Percentiles rank a stretch among this genome's conserved stretches.
phyloP scores from a whole-genome alignment of 805 yeast genomes.

The Ogataea trehalophila region DNA sequence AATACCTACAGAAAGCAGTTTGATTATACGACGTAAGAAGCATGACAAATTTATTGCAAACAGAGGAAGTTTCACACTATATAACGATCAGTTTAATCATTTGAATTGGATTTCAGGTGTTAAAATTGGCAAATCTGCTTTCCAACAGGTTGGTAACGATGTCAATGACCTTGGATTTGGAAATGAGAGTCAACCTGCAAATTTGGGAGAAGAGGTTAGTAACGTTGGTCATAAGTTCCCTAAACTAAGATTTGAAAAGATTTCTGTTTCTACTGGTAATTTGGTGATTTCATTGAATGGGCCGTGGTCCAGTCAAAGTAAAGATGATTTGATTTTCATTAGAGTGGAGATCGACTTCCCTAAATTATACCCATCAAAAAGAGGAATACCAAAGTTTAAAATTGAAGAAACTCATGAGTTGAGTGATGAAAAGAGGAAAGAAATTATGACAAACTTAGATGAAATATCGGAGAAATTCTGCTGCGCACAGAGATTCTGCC shows the following conservation, averaged over 20 bases:
- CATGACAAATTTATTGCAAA: constrained; percentile 15
- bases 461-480: constrained; percentile 56
- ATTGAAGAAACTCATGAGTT: constrained; percentile 81
- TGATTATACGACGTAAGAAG: constrained; percentile 19
- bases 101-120: constrained; percentile 94
- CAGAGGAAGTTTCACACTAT: constrained; percentile 31
- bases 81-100: constrained; percentile 49
- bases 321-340: constrained; percentile 52
- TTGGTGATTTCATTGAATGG: constrained; percentile 77
- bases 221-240: constrained; percentile 86
- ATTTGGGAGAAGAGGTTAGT: constrained; percentile 89
- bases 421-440: constrained; percentile 41
- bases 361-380: constrained; percentile 58
- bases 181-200: constrained; percentile 41
- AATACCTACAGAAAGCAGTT: constrained; percentile 15
- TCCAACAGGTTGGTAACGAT: constrained; percentile 27
- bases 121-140: constrained; percentile 56
- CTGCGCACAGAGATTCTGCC: constrained; percentile 55
- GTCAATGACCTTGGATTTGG: constrained; percentile 34
- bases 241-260: constrained; percentile 77
- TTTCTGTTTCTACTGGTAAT: constrained; percentile 82
- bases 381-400: constrained; percentile 44
- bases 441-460: constrained; percentile 46
- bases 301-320: constrained; percentile 53
- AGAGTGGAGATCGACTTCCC: constrained; percentile 73